These are phyloP conservation scores for Xanthoconium stramineum DNA, from an alignment of 768 basidiomycete genomes.

Conservation along the genomic window DNA sequence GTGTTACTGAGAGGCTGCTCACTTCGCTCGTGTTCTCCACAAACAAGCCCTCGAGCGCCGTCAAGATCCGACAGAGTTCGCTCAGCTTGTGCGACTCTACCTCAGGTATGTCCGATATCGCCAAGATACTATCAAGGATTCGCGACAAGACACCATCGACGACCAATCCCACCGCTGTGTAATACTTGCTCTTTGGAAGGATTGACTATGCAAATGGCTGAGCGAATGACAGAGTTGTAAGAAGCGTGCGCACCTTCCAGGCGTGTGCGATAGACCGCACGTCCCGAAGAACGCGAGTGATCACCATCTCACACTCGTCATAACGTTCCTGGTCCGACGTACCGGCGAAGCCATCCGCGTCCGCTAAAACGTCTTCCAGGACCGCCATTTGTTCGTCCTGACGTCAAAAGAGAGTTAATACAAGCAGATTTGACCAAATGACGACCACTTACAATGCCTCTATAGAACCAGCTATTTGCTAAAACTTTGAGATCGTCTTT, in stretches of 20 bases:
- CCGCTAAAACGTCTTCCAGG: constrained; percentile 43
- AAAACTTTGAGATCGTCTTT: constrained; percentile 48
- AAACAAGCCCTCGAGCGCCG: constrained; percentile 79
- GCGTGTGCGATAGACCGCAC: constrained; percentile 61
- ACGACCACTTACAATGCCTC: constrained; percentile 55
- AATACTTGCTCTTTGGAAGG: constrained; percentile 69
- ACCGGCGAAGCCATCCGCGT: constrained; percentile 63
- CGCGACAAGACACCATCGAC: constrained; percentile 65
- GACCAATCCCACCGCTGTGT: constrained; percentile 66
- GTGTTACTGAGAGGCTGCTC: constrained; percentile 12
- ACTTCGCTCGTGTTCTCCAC: constrained; percentile 62
- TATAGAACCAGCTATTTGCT: constrained; percentile 69
- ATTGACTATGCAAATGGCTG: constrained; percentile 44
- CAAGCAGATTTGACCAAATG: neutral
- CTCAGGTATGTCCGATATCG: constrained; percentile 82
- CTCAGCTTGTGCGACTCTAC: constrained; percentile 80
- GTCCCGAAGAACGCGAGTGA: constrained; percentile 59
- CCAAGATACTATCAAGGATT: constrained; percentile 70
- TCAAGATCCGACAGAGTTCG: constrained; percentile 77
- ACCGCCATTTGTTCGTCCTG: constrained; percentile 24
- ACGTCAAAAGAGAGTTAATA: neutral
- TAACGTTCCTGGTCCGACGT: constrained; percentile 71
- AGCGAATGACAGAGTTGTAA: neutral
- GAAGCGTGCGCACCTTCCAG: constrained; percentile 61
- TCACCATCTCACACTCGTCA: constrained; percentile 69